Evolutionary conservation across 2,329 filamentous ascomycete genomes (phyloP).

Genomic region (Waltergamsia citrina): DNA sequence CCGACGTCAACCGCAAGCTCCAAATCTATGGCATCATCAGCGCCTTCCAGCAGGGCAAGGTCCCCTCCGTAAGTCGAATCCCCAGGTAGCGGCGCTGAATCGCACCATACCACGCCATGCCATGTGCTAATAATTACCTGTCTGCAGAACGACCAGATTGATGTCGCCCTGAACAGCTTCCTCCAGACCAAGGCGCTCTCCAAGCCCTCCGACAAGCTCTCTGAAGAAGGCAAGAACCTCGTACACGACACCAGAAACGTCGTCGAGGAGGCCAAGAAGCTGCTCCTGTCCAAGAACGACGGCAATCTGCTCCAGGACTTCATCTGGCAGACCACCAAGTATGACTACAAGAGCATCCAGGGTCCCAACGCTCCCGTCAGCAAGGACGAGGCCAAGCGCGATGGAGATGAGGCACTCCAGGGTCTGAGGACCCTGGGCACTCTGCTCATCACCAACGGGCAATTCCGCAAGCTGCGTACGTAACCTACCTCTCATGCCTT

Average conservation of each 20-base stretch:
- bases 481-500: conserved; percentile 11
- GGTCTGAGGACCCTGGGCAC: conserved; percentile 83
- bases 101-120: background rate
- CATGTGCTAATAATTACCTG: no score
- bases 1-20: conserved; percentile 85
- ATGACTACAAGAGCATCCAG: conserved; percentile 52
- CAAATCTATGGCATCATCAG: conserved; percentile 84
- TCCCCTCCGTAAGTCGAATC: conserved; percentile 62
- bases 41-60: conserved; percentile 83
- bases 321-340: conserved; percentile 82
- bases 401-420: conserved; percentile 74
- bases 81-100: background rate
- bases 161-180: conserved; percentile 86
- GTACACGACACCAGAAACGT: conserved; percentile 71
- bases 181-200: conserved; percentile 61
- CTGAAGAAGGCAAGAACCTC: conserved; percentile 69
- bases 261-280: conserved; percentile 72
- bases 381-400: conserved; percentile 70
- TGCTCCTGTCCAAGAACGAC: conserved; percentile 88
- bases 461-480: conserved; percentile 84
- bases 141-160: conserved; percentile 91
- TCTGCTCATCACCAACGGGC: conserved; percentile 87
- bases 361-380: conserved; percentile 58
- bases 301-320: conserved; percentile 94
- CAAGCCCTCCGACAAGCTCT: conserved; percentile 67